Evolutionary conservation across 192 early-diverging fungal species (phyloP), one percentile per base, ranked within the genome.

Genomic region (Coemansia sp.): DNA sequence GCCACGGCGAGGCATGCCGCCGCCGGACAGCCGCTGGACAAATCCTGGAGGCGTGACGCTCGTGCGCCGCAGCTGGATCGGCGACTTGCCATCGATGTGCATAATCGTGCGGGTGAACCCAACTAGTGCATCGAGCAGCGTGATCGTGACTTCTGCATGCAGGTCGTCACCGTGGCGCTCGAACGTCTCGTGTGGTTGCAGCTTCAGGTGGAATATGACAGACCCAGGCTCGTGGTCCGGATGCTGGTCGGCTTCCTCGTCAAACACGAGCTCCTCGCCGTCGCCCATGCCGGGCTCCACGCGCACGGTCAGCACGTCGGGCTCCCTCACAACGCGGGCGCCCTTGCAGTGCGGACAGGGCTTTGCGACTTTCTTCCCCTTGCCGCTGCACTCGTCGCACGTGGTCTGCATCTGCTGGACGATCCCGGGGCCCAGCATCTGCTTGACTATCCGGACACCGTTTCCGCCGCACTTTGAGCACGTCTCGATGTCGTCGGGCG

Each of bases 381-480:
- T 89, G 43, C 95, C 95, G 40, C 86, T 83, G 68, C 97, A 99
- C 19, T 79, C 72, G 62, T 95, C 91, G 80, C 97, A 99, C 69
- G 85, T 86, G 32, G 89, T 83, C 69, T 95, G 95, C 81, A 97
- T 89, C 73, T 95, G 92, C 67, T 97, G 96, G 60, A 89, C 88
- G 70, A 98, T 93, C 27, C 95, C 95, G 6, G 95, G 94, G 0
- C 86, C 95, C 12, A 99, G 64, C 71, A 90, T 84, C 58, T 95
- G 92, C 64, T 90, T 87, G 29, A 92, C 83, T 21, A 97, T 73
- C 54, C 77, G 86, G 35, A 91, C 76, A 49, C 95, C 95, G 25
- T 80, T 80, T 31, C 97, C 97, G 21, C 81, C 61, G 64, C 97
- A 99, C 5, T 62, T 65, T 25, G 61, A 48, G 77, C 97, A 99